Evolutionary conservation across 1,284 basidiomycete species (phyloP).

Genomic region (Fomes fomentarius): DNA sequence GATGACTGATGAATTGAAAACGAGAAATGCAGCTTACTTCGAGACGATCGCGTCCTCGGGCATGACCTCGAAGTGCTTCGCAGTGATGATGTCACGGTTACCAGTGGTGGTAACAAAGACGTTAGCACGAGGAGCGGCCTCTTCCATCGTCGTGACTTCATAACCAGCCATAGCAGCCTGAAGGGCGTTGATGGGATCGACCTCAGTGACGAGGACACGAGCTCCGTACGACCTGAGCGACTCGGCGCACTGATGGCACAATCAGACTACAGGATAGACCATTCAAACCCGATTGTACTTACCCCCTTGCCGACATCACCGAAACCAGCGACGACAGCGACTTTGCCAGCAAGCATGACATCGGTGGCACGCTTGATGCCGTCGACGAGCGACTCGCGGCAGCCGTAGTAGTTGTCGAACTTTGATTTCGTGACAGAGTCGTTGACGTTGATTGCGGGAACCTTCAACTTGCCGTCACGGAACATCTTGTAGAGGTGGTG

Average conservation of each 20-base stretch:
- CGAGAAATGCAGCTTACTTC: slow-evolving; percentile 83
- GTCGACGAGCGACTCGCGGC: slow-evolving; percentile 99
- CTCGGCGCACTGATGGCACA: slow-evolving; percentile 82
- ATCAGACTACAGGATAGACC: not conserved
- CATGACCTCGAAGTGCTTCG: slow-evolving; percentile 93
- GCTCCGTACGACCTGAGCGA: slow-evolving; percentile 96
- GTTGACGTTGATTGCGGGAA: slow-evolving; percentile 99
- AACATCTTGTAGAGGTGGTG: slow-evolving; percentile 99
- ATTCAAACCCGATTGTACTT: slow-evolving; percentile 40
- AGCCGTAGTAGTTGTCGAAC: slow-evolving; percentile 97
- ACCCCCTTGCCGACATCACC: slow-evolving; percentile 99
- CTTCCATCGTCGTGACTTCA: slow-evolving; percentile 99
- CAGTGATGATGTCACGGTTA: slow-evolving; percentile 97
- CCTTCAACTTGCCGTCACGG: slow-evolving; percentile 94
- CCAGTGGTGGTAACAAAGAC: slow-evolving; percentile 99
- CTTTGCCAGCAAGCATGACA: slow-evolving; percentile 99
- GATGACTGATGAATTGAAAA: not conserved
- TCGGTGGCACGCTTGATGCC: slow-evolving; percentile 99
- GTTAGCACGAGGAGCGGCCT: slow-evolving; percentile 87
- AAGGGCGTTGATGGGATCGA: slow-evolving; percentile 99
- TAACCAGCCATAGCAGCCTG: slow-evolving; percentile 99
- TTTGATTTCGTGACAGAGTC: slow-evolving; percentile 99
- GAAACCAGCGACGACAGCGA: slow-evolving; percentile 97
- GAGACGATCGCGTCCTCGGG: slow-evolving; percentile 98
- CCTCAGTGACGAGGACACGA: slow-evolving; percentile 96